phyloP scores from a whole-genome alignment of 176 grass and related monocot genomes.

The Dactylis glomerata region DNA sequence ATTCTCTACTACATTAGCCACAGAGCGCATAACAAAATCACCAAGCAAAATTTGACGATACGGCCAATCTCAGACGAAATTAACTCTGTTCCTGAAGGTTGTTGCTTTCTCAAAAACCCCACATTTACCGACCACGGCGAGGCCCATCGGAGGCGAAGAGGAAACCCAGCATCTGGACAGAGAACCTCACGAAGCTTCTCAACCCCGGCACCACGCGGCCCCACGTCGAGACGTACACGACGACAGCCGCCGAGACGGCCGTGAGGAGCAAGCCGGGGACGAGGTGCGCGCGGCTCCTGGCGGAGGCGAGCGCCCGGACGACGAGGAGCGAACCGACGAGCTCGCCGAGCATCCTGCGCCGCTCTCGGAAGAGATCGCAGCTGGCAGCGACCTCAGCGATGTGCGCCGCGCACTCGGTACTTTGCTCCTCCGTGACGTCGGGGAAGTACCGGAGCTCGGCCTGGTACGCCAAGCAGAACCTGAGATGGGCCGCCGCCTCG shows the following conservation, averaged over 20 bases:
- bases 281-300: not conserved
- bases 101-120: not conserved
- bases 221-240: conserved; percentile 7
- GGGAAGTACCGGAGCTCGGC: not conserved
- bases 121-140: not conserved
- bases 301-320: not conserved
- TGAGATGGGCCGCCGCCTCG: not conserved
- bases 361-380: not conserved
- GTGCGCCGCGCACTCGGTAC: not conserved
- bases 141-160: not conserved
- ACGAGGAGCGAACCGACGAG: not conserved
- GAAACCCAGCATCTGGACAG: not conserved
- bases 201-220: not conserved
- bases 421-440: not conserved
- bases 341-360: not conserved
- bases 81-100: not conserved
- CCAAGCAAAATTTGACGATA: not conserved
- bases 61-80: not conserved
- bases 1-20: too few relatives aligned
- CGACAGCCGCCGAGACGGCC: not conserved
- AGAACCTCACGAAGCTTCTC: conserved; percentile 13
- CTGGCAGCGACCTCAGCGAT: not conserved
- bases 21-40: not conserved
- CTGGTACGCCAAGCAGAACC: not conserved
- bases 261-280: conserved; percentile 8